Percentiles rank a stretch among this genome's conserved stretches.
phyloP scores from a whole-genome alignment of 2,329 filamentous ascomycete genomes.

The Endoconidiophora polonica region DNA sequence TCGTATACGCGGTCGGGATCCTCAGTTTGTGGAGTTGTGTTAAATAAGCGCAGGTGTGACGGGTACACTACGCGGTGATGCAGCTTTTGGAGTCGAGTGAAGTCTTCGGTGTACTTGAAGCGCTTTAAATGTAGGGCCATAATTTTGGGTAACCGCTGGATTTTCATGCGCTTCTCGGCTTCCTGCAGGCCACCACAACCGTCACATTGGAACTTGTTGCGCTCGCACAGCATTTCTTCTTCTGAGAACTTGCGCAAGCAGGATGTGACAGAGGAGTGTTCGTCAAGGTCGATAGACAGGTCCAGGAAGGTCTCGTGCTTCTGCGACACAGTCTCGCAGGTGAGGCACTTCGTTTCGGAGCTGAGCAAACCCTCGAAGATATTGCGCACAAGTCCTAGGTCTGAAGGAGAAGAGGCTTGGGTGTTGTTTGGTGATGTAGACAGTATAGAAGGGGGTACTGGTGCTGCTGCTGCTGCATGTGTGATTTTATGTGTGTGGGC shows the following conservation, averaged over 20 bases:
- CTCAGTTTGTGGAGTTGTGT: slow-evolving; percentile 88
- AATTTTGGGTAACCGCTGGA: slow-evolving; percentile 83
- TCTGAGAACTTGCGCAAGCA: slow-evolving; percentile 92
- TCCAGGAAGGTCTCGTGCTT: slow-evolving; percentile 92
- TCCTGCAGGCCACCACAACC: slow-evolving; percentile 93
- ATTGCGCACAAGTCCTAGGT: slow-evolving; percentile 74
- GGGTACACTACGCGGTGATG: slow-evolving; percentile 96
- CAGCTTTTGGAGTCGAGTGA: slow-evolving; percentile 83
- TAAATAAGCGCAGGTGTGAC: slow-evolving; percentile 90
- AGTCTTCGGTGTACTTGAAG: slow-evolving; percentile 96
- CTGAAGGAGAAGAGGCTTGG: slow-evolving; percentile 22
- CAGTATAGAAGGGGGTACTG: neutral
- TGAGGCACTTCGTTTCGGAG: slow-evolving; percentile 90
- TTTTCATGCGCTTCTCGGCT: slow-evolving; percentile 98
- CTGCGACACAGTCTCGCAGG: slow-evolving; percentile 89
- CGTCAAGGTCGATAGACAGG: slow-evolving; percentile 84
- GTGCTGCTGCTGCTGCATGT: slow-evolving; percentile 37
- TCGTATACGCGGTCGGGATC: slow-evolving; percentile 91
- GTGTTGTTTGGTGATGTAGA: too few species aligned
- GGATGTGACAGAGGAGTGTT: slow-evolving; percentile 90
- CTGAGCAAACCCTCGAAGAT: slow-evolving; percentile 90
- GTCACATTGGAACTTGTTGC: slow-evolving; percentile 98
- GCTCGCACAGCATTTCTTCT: slow-evolving; percentile 95
- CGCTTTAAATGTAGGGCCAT: slow-evolving; percentile 85
- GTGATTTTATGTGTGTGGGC: slow-evolving; percentile 39